These are phyloP conservation scores for Diplogelasinospora grovesii DNA, from an alignment of 495 filamentous ascomycete genomes.

Conservation along the genomic window DNA sequence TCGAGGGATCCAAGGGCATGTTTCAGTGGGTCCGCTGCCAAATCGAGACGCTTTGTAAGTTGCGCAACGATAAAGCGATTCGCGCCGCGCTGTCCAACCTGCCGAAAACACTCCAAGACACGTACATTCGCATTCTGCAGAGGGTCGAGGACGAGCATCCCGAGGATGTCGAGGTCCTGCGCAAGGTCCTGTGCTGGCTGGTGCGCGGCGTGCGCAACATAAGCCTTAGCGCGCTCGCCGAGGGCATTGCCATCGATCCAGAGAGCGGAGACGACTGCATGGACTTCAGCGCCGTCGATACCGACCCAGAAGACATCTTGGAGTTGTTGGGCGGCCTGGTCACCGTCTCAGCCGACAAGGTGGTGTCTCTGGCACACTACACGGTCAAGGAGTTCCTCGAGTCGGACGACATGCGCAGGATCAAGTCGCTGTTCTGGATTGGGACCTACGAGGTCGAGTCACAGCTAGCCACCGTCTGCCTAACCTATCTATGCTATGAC, in stretches of 20 bases:
- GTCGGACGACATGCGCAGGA: slow-evolving; percentile 5
- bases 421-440: slow-evolving; percentile 4
- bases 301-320: slow-evolving; percentile 7
- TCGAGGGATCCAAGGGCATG: slow-evolving; percentile 18
- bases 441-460: slow-evolving; percentile 3
- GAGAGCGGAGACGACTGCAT: slow-evolving; percentile 4
- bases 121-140: slow-evolving; percentile 24
- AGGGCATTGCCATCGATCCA: slow-evolving; percentile 11
- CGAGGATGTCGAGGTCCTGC: slow-evolving; percentile 3
- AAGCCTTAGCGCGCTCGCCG: slow-evolving; percentile 21
- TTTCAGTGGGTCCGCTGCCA: slow-evolving; percentile 36
- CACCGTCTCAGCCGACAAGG: slow-evolving; percentile 1
- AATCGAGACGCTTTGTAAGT: slow-evolving; percentile 30
- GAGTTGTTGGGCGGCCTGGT: slow-evolving; percentile 3
- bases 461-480: not conserved
- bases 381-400: slow-evolving; percentile 23
- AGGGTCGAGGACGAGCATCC: slow-evolving; percentile 14
- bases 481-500: slow-evolving; percentile 7
- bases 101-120: slow-evolving; percentile 26
- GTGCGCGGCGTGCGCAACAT: slow-evolving; percentile 9
- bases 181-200: slow-evolving; percentile 6
- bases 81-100: slow-evolving; percentile 23
- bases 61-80: slow-evolving; percentile 30
- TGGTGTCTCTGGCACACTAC: slow-evolving; percentile 18
- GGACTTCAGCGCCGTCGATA: slow-evolving; percentile 3